Percentiles rank a stretch among this genome's conserved stretches.
Conservation (phyloP, 2,329 filamentous ascomycete species). For the Sclerotinia borealis region DNA sequence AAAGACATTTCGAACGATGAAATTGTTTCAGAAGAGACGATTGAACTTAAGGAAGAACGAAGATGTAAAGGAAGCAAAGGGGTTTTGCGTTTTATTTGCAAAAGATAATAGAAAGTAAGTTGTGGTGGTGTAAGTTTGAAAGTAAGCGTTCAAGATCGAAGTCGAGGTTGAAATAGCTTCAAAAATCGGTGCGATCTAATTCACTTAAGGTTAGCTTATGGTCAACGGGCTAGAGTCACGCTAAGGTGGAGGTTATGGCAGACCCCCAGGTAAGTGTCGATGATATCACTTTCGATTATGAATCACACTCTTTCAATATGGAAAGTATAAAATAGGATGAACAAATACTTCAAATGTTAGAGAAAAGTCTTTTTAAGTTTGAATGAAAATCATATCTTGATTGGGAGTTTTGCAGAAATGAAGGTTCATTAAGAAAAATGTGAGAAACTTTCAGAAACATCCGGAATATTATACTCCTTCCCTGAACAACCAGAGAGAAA, state of each 20-base stretch:
- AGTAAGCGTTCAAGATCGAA: constrained; percentile 4
- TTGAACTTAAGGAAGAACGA: not conserved
- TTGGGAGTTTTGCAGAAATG: not conserved
- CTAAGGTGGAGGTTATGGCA: constrained; percentile 6
- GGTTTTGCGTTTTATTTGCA: not conserved
- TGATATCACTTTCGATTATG: not conserved
- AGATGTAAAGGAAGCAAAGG: not conserved
- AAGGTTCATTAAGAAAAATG: not conserved
- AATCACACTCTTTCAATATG: not conserved
- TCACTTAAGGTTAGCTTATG: constrained; percentile 11
- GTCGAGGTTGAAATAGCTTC: constrained; percentile 1
- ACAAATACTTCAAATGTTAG: not conserved
- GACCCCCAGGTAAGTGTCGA: constrained; percentile 1
- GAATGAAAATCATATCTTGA: not conserved
- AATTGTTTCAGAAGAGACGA: not conserved
- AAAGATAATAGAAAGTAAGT: not conserved
- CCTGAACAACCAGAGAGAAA: not conserved
- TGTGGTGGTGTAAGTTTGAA: constrained; percentile 7
- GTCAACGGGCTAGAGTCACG: not conserved
- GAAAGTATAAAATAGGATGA: not conserved
- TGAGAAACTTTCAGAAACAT: not conserved
- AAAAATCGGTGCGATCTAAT: constrained; percentile 5
- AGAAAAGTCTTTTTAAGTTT: not conserved
- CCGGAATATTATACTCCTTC: not conserved
- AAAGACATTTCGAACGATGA: constrained; percentile 4